Conservation (phyloP, 78 protist species). For the Dictyostelium purpureum region DNA sequence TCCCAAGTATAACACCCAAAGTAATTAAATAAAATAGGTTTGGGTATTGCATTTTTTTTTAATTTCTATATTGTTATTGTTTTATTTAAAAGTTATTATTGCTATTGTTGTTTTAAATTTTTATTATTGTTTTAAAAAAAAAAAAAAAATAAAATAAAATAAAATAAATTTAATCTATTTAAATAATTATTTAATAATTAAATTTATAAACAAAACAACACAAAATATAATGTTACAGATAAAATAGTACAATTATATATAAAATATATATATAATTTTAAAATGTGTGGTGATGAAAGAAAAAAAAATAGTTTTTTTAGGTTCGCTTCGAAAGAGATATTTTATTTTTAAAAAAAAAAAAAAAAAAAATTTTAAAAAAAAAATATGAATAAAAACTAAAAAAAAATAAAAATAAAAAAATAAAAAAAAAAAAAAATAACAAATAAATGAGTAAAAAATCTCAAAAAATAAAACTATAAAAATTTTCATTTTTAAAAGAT, state of each 20-base stretch:
- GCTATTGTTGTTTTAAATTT: neutral
- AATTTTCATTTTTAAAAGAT: too few relatives aligned
- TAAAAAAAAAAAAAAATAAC: too few relatives aligned
- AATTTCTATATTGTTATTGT: neutral
- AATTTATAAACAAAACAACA: neutral
- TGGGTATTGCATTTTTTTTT: neutral
- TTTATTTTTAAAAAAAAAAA: too few relatives aligned
- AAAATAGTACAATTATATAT: neutral
- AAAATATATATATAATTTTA: neutral
- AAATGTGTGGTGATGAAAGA: neutral
- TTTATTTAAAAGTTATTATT: neutral
- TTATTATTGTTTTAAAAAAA: neutral
- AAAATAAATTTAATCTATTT: neutral
- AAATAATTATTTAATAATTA: neutral
- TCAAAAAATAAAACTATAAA: too few relatives aligned
- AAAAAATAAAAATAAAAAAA: neutral
- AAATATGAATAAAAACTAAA: neutral
- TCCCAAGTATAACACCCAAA: neutral
- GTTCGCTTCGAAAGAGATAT: too few relatives aligned
- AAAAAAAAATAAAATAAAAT: neutral
- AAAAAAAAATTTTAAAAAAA: neutral
- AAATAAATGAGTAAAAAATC: too few relatives aligned
- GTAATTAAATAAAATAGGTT: slow-evolving; percentile 8
- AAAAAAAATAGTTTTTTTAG: too few relatives aligned
- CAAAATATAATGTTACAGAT: neutral